Evolutionary conservation across 305 asterid species (phyloP).

Genomic region (Ajuga reptans): DNA sequence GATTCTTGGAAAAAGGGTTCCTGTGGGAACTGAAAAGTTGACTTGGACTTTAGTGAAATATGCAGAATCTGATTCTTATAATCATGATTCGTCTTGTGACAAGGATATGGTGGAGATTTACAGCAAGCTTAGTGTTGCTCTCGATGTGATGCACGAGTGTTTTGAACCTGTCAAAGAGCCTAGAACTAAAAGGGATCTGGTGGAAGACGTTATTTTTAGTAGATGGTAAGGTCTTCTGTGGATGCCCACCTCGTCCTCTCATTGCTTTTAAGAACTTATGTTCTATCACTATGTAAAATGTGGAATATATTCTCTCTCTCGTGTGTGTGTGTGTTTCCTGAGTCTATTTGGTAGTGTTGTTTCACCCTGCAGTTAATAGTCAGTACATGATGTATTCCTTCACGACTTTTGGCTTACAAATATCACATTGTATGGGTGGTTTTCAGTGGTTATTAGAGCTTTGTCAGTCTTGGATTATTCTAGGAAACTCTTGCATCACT

Average conservation of each 20-base stretch:
- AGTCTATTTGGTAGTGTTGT: background rate
- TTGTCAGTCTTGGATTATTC: background rate
- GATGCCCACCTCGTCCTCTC: conserved; percentile 1
- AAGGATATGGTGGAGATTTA: conserved; percentile 37
- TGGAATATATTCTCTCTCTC: background rate
- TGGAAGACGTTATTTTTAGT: conserved; percentile 68
- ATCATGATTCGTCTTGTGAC: conserved; percentile 26
- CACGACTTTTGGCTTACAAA: background rate
- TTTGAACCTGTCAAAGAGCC: conserved; percentile 68
- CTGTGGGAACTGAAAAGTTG: conserved; percentile 46
- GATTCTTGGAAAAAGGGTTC: conserved; percentile 50
- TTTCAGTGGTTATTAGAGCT: background rate
- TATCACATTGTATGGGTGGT: background rate
- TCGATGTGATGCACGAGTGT: conserved; percentile 77
- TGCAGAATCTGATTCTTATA: conserved; percentile 30
- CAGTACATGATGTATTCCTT: background rate
- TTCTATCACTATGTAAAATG: background rate
- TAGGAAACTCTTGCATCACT: background rate
- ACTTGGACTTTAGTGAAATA: conserved; percentile 68
- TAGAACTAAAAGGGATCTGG: conserved; percentile 53
- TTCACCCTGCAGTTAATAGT: background rate
- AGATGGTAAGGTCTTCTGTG: conserved; percentile 44
- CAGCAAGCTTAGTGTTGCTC: conserved; percentile 70
- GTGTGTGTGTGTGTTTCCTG: background rate
- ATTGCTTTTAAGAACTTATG: background rate